phyloP scores from a whole-genome alignment of 2,329 filamentous ascomycete genomes.

The Colletotrichum sp. region DNA sequence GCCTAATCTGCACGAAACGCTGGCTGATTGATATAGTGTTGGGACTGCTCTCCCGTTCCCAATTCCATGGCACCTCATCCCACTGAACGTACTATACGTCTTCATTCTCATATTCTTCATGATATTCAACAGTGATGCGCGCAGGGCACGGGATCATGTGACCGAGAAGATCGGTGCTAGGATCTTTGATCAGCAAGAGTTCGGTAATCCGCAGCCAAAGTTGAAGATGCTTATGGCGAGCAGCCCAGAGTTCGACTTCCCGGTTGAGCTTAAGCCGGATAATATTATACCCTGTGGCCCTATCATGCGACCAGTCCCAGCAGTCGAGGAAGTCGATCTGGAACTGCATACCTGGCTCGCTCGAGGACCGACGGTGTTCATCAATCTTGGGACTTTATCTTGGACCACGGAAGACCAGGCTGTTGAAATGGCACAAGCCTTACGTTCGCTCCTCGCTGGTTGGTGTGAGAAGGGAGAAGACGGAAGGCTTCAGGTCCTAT shows the following conservation, averaged over 20 bases:
- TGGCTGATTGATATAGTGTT: background rate
- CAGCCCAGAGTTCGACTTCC: constrained; percentile 43
- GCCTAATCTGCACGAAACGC: rapidly evolving
- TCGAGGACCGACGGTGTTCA: constrained; percentile 46
- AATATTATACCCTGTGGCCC: constrained; percentile 52
- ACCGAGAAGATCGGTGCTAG: background rate
- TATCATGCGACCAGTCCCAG: constrained; percentile 39
- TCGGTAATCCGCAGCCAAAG: background rate
- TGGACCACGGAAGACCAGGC: constrained; percentile 36
- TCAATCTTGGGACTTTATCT: constrained; percentile 51
- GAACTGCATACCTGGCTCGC: constrained; percentile 48
- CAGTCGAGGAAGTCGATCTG: constrained; percentile 40
- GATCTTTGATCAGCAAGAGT: background rate
- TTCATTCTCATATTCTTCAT: background rate
- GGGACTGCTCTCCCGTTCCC: background rate
- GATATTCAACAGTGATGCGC: background rate
- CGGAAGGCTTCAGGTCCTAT: constrained; percentile 30
- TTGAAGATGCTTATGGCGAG: constrained; percentile 29
- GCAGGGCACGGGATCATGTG: background rate
- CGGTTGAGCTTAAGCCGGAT: constrained; percentile 34
- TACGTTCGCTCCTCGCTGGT: constrained; percentile 36
- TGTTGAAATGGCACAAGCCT: constrained; percentile 38
- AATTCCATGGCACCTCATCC: background rate
- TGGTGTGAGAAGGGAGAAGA: background rate
- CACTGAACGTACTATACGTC: background rate